Evolutionary conservation across 1,284 basidiomycete species (phyloP).

Genomic region (Fomes fomentarius): DNA sequence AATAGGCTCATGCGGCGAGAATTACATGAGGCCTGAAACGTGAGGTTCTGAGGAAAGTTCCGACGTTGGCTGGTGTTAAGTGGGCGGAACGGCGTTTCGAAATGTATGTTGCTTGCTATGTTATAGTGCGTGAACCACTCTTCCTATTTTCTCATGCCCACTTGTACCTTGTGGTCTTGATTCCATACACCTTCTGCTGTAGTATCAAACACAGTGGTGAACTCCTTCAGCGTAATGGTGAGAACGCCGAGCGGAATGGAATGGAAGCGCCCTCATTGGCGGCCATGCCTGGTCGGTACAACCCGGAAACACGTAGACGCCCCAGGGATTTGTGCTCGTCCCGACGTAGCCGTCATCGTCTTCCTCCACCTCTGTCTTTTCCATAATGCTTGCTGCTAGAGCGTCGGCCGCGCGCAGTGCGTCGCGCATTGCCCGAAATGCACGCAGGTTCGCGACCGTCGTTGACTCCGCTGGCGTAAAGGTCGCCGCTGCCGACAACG

Average conservation of each 20-base stretch:
- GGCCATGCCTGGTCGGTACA: slow-evolving; percentile 10
- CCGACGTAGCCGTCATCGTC: slow-evolving; percentile 11
- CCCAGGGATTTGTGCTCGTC: not conserved
- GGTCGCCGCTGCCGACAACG: slow-evolving; percentile 82
- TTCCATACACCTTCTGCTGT: too few relatives aligned
- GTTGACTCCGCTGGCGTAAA: slow-evolving; percentile 82
- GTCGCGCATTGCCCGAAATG: slow-evolving; percentile 60
- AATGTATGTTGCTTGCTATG: too few relatives aligned
- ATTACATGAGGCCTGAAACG: too few relatives aligned
- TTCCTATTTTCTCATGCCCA: too few relatives aligned
- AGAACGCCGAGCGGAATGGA: slow-evolving; percentile 5
- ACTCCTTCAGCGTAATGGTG: not conserved
- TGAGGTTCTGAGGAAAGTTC: too few relatives aligned
- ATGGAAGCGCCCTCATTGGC: slow-evolving; percentile 19
- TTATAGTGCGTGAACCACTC: too few relatives aligned
- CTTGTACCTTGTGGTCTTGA: too few relatives aligned
- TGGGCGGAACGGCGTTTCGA: too few relatives aligned
- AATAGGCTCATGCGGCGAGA: too few relatives aligned
- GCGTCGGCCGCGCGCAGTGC: slow-evolving; percentile 57
- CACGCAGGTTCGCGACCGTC: slow-evolving; percentile 67
- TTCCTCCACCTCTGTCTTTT: slow-evolving; percentile 10
- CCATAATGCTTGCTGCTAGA: slow-evolving; percentile 60
- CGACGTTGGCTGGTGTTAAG: too few relatives aligned
- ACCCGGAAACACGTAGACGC: slow-evolving; percentile 18
- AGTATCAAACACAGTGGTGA: too few relatives aligned